phyloP scores from a whole-genome alignment of 768 basidiomycete species.

The Harrya chromipes region DNA sequence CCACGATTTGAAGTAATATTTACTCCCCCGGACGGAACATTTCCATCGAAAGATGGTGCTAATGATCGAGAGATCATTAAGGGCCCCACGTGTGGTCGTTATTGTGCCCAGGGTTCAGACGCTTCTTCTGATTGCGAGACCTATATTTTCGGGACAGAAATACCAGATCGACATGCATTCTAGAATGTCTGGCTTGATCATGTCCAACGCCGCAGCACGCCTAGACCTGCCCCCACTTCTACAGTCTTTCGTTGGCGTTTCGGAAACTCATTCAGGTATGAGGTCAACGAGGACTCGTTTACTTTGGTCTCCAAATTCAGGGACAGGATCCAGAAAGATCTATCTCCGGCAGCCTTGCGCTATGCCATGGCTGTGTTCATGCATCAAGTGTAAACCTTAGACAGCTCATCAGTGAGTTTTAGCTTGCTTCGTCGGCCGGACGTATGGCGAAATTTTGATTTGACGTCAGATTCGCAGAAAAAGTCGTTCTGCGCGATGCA shows the following conservation, averaged over 20 bases:
- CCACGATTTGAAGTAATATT: conserved; percentile 32
- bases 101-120: conserved; percentile 68
- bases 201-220: conserved; percentile 37
- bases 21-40: conserved; percentile 52
- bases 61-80: conserved; percentile 74
- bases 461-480: conserved; percentile 83
- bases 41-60: conserved; percentile 70
- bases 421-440: neutral
- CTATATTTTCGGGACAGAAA: conserved; percentile 47
- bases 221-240: conserved; percentile 81
- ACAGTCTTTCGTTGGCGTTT: conserved; percentile 84
- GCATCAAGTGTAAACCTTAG: conserved; percentile 48
- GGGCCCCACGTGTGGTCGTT: conserved; percentile 63
- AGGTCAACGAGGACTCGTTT: conserved; percentile 82
- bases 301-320: conserved; percentile 60
- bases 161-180: conserved; percentile 83
- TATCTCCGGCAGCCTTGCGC: conserved; percentile 11
- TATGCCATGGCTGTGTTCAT: conserved; percentile 8
- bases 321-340: conserved; percentile 72
- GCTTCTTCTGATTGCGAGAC: conserved; percentile 3
- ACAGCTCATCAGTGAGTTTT: conserved; percentile 50
- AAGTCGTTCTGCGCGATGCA: conserved; percentile 72
- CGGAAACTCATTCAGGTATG: conserved; percentile 83
- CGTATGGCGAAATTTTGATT: neutral
- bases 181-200: conserved; percentile 75